phyloP scores from a whole-genome alignment of 179 eudicot species.

The Heliamphora ciliata region DNA sequence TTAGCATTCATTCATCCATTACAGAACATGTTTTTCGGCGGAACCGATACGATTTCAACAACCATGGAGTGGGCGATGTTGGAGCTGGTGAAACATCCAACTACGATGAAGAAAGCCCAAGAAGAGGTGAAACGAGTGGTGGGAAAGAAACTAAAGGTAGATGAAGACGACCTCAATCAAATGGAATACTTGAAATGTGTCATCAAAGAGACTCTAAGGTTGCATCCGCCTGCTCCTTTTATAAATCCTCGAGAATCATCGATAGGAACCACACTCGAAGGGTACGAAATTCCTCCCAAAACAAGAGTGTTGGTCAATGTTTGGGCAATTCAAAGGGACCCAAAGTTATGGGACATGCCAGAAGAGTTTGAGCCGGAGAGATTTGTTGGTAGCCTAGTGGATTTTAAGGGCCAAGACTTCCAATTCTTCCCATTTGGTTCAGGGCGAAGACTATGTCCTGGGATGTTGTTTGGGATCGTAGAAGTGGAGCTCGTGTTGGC shows the following conservation, averaged over 20 bases:
- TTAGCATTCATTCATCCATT: background rate
- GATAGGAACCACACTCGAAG: background rate
- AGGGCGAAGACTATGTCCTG: background rate
- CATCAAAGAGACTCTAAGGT: constrained; percentile 8
- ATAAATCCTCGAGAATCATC: constrained; percentile 1
- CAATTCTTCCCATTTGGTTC: background rate
- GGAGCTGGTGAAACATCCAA: background rate
- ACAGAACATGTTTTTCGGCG: constrained; percentile 13
- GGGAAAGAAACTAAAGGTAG: background rate
- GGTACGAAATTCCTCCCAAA: constrained; percentile 7
- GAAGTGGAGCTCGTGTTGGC: background rate
- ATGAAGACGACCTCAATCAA: background rate
- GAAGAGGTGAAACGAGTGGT: constrained; percentile 12
- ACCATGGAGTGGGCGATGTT: constrained; percentile 10
- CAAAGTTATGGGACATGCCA: background rate
- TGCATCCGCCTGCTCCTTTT: constrained; percentile 14
- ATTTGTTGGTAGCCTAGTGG: background rate
- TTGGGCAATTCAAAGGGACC: constrained; percentile 6
- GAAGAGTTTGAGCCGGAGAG: background rate
- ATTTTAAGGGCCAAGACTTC: background rate
- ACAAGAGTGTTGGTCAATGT: background rate
- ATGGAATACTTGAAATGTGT: constrained; percentile 3
- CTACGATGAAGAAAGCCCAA: constrained; percentile 8
- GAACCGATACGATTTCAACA: background rate
- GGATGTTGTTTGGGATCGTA: background rate